Base-by-base conservation (phyloP, 108 stramenopile species). In the Fragilaria crotonensis region DNA sequence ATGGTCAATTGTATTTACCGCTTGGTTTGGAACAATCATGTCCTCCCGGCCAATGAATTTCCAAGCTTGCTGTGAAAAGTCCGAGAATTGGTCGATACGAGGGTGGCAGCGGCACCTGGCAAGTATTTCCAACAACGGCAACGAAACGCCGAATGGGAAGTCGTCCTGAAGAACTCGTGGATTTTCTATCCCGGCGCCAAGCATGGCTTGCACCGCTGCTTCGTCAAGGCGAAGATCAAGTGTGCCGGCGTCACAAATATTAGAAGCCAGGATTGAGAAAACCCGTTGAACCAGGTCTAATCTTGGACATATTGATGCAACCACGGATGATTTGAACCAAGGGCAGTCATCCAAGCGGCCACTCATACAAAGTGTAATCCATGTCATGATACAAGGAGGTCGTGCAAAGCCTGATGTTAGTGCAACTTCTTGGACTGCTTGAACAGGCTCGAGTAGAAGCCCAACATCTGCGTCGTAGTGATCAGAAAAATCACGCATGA, bases 41-140 rank as follows among this genome's bases (percentile, higher is more conserved):
- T 95, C 94, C 28, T 84, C 73, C 33, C 94, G 63, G 17, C 89
- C 90, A 29, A 95, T 83, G 41, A 92, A 71, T 30, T 70, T 66
- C 72, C 79, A 92, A 5, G 83, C 80, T 3, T 64, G 59, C 11
- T 81, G 62, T 4, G 79, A 67, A 17, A 62, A 62, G 30, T 32
- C 2, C 28, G 19, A 33, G 23, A 60, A 5, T n/a, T 60, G 9
- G 4, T 60, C 30, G 36, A 9, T 30, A 28, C n/a, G 67, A 23
- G 81, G 83, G 46, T 81, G 52, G 19, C 46, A 19, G 23, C 86
- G 68, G 47, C 86, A 90, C 30, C 78, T 68, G 54, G 67, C 54
- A 14, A 93, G 65, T 2, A 75, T 72, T 56, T 93, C 91, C 44
- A 91, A 55, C 2, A 93, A 49, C 0, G 87, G 89, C 19, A 90